Conservation (phyloP, 106 monocot species). For the Acanthochlamys bracteata region DNA sequence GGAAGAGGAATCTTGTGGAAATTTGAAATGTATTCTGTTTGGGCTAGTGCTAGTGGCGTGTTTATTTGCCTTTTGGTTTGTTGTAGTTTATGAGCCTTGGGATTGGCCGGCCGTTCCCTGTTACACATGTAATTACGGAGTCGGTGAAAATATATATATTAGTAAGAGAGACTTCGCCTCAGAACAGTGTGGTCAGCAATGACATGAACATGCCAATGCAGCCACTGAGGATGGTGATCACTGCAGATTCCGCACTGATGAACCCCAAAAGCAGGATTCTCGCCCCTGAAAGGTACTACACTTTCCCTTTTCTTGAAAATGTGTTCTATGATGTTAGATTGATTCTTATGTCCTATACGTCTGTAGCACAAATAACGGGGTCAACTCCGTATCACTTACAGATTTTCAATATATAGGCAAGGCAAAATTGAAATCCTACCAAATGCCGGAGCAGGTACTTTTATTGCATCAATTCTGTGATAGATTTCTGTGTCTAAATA, state of each 20-base stretch:
- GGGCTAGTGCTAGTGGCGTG: neutral
- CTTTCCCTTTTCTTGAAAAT: neutral
- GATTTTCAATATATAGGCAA: slow-evolving; percentile 88
- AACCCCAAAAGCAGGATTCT: slow-evolving; percentile 89
- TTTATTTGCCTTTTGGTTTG: neutral
- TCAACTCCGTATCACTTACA: slow-evolving; percentile 90
- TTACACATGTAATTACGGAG: slow-evolving; percentile 96
- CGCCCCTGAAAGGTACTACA: slow-evolving; percentile 80
- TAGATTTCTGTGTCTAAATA: no score
- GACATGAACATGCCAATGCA: slow-evolving; percentile 90
- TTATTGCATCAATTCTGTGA: no score
- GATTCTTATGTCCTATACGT: slow-evolving; percentile 2
- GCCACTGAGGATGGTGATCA: slow-evolving; percentile 87
- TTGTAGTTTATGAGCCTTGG: slow-evolving; percentile 75
- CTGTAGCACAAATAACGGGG: slow-evolving; percentile 82
- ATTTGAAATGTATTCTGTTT: neutral
- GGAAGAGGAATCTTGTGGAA: no score
- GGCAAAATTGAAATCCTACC: slow-evolving; percentile 89
- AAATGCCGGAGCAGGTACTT: slow-evolving; percentile 93
- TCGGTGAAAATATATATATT: slow-evolving; percentile 95
- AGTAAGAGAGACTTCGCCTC: slow-evolving; percentile 89
- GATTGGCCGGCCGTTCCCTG: slow-evolving; percentile 82
- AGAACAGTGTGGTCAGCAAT: slow-evolving; percentile 90
- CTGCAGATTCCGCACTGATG: slow-evolving; percentile 95
- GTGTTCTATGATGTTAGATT: neutral